Percentiles rank a stretch among this genome's conserved stretches.
These are phyloP conservation scores for Holtermanniella nyarrowii DNA, from an alignment of 768 basidiomycete genomes.

Conservation along the genomic window DNA sequence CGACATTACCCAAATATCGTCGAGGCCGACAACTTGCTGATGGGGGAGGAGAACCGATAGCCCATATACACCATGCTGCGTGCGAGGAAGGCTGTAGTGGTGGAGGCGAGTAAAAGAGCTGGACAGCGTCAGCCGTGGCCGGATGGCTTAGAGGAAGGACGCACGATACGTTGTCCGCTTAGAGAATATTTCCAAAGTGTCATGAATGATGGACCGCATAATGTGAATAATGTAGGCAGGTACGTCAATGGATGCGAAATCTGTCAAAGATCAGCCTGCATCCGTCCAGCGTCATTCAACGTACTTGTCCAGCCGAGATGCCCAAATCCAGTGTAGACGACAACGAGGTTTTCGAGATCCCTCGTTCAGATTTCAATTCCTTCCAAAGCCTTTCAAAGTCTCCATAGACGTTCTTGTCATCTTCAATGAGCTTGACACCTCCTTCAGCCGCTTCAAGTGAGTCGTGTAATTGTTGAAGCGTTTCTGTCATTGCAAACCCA, in stretches of 20 bases:
- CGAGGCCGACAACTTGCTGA: background rate
- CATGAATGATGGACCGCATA: background rate
- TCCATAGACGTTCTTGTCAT: background rate
- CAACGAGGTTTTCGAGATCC: background rate
- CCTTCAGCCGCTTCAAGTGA: background rate
- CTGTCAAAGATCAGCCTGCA: background rate
- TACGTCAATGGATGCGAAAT: background rate
- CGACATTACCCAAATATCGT: constrained; percentile 32
- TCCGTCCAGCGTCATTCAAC: background rate
- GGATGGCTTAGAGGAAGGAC: background rate
- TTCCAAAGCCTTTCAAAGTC: background rate
- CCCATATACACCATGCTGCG: constrained; percentile 34
- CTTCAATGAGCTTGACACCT: background rate
- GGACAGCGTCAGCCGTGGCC: background rate
- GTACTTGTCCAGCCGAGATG: too few relatives aligned
- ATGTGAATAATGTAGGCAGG: background rate
- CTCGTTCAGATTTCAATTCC: background rate
- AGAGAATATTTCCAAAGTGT: background rate
- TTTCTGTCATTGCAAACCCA: background rate
- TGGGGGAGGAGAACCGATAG: constrained; percentile 20
- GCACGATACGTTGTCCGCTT: background rate
- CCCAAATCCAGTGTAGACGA: too few relatives aligned
- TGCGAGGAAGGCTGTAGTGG: constrained; percentile 30
- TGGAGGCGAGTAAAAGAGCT: constrained; percentile 36
- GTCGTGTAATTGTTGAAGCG: background rate